Conservation (phyloP, 2,329 filamentous ascomycete genomes). For the Hymenoscyphus salicellus region DNA sequence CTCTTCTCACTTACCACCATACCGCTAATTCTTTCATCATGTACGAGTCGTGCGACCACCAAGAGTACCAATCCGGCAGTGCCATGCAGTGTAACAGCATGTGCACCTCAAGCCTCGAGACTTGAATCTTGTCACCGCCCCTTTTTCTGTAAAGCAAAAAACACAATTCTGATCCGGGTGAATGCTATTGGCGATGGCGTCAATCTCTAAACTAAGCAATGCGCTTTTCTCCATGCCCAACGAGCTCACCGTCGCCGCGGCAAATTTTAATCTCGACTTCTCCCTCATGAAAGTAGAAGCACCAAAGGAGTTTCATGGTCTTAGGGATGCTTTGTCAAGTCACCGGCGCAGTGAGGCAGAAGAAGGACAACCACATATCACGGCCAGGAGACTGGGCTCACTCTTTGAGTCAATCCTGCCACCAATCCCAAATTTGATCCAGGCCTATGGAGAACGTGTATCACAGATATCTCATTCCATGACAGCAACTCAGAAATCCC, state of each 20-base stretch:
- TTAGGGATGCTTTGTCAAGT: slow-evolving; percentile 36
- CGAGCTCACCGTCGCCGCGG: slow-evolving; percentile 8
- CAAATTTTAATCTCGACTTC: slow-evolving; percentile 42
- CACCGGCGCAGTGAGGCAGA: slow-evolving; percentile 39
- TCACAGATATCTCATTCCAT: slow-evolving; percentile 6
- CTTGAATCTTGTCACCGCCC: too few relatives aligned
- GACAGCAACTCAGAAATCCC: not conserved
- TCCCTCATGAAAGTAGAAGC: slow-evolving; percentile 41
- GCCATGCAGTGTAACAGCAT: too few relatives aligned
- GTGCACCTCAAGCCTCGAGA: too few relatives aligned
- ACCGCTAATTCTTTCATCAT: too few relatives aligned
- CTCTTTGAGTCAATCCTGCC: slow-evolving; percentile 40
- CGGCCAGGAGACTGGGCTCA: slow-evolving; percentile 40
- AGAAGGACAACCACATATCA: slow-evolving; percentile 36
- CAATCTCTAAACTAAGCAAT: not conserved
- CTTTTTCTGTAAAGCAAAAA: too few relatives aligned
- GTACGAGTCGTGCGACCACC: too few relatives aligned
- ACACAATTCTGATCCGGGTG: too few relatives aligned
- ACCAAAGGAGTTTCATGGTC: slow-evolving; percentile 37
- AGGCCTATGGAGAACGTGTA: slow-evolving; percentile 15
- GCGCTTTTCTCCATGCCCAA: not conserved
- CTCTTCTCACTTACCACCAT: too few relatives aligned
- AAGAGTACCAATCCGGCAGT: too few relatives aligned
- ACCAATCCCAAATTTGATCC: slow-evolving; percentile 18
- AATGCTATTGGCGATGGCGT: not conserved